Evolutionary conservation across 2,329 filamentous ascomycete species (phyloP), one percentile per base, ranked within the genome.

Genomic region (Trichoderma sp.): DNA sequence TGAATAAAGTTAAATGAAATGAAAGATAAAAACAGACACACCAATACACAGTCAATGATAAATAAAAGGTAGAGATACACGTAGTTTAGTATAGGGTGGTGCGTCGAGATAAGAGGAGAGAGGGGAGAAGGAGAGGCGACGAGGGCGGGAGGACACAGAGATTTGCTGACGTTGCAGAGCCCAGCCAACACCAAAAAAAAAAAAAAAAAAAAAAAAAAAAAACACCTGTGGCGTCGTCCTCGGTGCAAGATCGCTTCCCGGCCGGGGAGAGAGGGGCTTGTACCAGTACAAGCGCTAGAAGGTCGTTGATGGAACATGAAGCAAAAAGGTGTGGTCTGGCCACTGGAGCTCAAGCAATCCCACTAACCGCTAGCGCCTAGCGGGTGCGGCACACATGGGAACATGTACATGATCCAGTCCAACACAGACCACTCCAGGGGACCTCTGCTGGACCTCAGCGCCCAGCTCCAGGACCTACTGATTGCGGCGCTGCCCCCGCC

Each of bases 401-500:
- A 32, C 19, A 15, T 13, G 19, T 25, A 34, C 52, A 34, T 29
- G 27, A 34, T n/a, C 27, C 27, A 54, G 52, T 13, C 25, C 50
- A 32, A n/a, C 52, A 54, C 52, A 19, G 52, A 32, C 52, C 52
- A 54, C 27, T 53, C 50, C 50, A 54, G 52, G 59, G 59, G 59
- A 48, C 29, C 29, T 25, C 45, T 25, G 34, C 42, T 35, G 19
- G 45, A 50, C 32, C 29, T 52, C 48, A 60, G 58, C 37, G 22
- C 29, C n/a, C 29, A 25, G 54, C 54, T 35, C 54, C 32, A 42
- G 54, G 32, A 58, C 37, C 59, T 84, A 86, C 83, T 86, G 84
- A 86, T 86, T 86, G 84, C 81, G 82, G 78, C 81, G 79, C 80
- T 81, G 78, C 80, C 80, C 80, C 82, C 81, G 84, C 84, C 83